Percentiles rank a stretch among this genome's conserved stretches.
Conservation (phyloP, 1,284 basidiomycete species). For the Ganoderma lingzhi region DNA sequence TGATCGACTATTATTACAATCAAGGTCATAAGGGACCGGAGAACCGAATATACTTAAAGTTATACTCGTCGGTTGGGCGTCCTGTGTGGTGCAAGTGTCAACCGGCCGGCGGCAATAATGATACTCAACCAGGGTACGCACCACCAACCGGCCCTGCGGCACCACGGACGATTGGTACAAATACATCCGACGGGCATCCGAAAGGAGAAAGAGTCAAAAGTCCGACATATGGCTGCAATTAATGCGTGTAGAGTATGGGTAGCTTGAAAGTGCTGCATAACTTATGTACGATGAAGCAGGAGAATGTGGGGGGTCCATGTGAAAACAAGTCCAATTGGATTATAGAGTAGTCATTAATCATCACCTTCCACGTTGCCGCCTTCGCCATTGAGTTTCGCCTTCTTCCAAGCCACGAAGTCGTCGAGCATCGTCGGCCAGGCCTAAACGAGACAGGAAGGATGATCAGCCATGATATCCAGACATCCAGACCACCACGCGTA, state of each 20-base stretch:
- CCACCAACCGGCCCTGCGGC: not conserved
- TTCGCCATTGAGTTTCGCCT: constrained; percentile 18
- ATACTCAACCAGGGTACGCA: not conserved
- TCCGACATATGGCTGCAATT: not conserved
- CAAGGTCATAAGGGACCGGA: not conserved
- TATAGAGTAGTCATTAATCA: not conserved
- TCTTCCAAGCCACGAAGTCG: constrained; percentile 77
- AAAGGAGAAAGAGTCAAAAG: not conserved
- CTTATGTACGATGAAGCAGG: constrained; percentile 5
- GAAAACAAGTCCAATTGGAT: not conserved
- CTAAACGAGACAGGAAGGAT: constrained; percentile 44
- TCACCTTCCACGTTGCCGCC: not conserved
- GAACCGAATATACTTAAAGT: not conserved
- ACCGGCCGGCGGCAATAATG: not conserved
- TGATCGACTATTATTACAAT: not conserved
- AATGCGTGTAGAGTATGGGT: not conserved
- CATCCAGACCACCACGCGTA: not conserved
- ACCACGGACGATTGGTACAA: not conserved
- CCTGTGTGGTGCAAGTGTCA: not conserved
- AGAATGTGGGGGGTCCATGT: not conserved
- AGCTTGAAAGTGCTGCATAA: constrained; percentile 8
- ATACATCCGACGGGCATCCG: not conserved
- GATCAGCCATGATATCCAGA: not conserved
- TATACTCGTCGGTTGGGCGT: not conserved
- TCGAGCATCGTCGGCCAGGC: constrained; percentile 83